Evolutionary conservation across 163 green algal species (phyloP).

Genomic region (Volvox carteri): DNA sequence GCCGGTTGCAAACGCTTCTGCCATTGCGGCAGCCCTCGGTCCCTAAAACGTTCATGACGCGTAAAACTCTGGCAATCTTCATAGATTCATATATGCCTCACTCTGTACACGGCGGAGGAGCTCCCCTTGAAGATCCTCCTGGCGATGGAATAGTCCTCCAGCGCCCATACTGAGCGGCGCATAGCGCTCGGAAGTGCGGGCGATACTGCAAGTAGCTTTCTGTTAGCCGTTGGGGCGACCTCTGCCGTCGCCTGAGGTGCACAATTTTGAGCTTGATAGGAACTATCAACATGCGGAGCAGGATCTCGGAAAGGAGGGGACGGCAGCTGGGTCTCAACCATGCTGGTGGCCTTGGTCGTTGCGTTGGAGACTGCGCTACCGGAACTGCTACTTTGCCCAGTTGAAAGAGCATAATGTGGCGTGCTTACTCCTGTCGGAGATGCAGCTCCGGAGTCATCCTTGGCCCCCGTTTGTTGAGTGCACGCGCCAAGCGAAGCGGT

Average conservation of each 20-base stretch:
- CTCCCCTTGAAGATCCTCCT: slow-evolving; percentile 33
- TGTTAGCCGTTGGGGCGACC: neutral
- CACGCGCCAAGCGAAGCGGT: neutral
- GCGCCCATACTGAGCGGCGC: neutral
- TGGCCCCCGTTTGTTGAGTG: neutral
- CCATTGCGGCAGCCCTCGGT: too few relatives aligned
- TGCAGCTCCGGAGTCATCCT: neutral
- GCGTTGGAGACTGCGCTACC: neutral
- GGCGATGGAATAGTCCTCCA: slow-evolving; percentile 11
- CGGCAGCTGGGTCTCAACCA: neutral
- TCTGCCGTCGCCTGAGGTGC: neutral
- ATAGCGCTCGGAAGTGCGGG: slow-evolving; percentile 10
- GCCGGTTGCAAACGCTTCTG: too few relatives aligned
- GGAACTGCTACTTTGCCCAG: neutral
- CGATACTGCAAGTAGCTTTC: slow-evolving; percentile 53
- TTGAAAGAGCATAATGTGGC: neutral
- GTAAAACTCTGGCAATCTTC: too few relatives aligned
- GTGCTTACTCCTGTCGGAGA: neutral
- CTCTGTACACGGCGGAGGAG: slow-evolving; percentile 38
- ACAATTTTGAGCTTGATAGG: neutral
- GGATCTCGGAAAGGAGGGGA: neutral
- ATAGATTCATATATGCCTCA: too few relatives aligned
- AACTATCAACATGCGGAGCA: neutral
- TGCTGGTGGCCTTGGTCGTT: neutral
- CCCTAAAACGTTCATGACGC: too few relatives aligned